Percentiles rank a stretch among this genome's conserved stretches.
phyloP scores from a whole-genome alignment of 1,284 basidiomycete genomes.

The Apiotrichum siamense region DNA sequence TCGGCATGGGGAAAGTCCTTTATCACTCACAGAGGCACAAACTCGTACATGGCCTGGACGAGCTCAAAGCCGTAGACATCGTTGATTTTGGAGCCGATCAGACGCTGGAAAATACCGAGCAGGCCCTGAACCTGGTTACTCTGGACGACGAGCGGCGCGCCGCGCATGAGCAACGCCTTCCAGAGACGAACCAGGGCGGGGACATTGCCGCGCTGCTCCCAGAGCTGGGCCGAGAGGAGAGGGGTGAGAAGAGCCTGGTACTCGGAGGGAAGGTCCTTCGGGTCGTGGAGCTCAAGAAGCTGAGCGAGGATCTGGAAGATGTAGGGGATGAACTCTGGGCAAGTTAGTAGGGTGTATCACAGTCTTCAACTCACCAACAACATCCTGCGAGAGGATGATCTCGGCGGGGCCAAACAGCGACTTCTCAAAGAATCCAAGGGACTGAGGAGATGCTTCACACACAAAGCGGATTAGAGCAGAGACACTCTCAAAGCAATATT shows the following conservation, averaged over 20 bases:
- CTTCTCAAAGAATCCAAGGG: conserved; percentile 70
- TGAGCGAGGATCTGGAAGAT: conserved; percentile 96
- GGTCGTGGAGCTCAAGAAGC: conserved; percentile 78
- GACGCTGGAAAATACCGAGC: conserved; percentile 84
- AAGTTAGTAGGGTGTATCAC: not conserved
- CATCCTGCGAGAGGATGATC: conserved; percentile 81
- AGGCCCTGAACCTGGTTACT: conserved; percentile 70
- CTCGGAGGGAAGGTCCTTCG: conserved; percentile 58
- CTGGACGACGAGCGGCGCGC: conserved; percentile 62
- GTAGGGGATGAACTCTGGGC: conserved; percentile 88
- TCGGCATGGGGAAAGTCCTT: no score
- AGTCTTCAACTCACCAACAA: conserved; percentile 62
- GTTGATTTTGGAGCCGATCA: conserved; percentile 82
- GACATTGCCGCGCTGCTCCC: conserved; percentile 94
- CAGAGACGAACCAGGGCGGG: conserved; percentile 87
- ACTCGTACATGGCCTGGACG: conserved; percentile 67
- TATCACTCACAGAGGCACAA: conserved; percentile 63
- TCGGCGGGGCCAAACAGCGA: conserved; percentile 84
- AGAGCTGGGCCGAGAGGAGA: conserved; percentile 76
- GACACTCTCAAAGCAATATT: conserved; percentile 94
- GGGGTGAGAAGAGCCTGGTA: conserved; percentile 77
- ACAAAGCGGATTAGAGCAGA: conserved; percentile 85
- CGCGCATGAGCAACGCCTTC: conserved; percentile 73
- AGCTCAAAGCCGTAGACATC: conserved; percentile 90
- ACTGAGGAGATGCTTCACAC: conserved; percentile 61